Percentiles rank a stretch among this genome's conserved stretches.
These are phyloP conservation scores for Coemansia sp. DNA, from an alignment of 192 early-diverging fungal genomes.

Conservation along the genomic window DNA sequence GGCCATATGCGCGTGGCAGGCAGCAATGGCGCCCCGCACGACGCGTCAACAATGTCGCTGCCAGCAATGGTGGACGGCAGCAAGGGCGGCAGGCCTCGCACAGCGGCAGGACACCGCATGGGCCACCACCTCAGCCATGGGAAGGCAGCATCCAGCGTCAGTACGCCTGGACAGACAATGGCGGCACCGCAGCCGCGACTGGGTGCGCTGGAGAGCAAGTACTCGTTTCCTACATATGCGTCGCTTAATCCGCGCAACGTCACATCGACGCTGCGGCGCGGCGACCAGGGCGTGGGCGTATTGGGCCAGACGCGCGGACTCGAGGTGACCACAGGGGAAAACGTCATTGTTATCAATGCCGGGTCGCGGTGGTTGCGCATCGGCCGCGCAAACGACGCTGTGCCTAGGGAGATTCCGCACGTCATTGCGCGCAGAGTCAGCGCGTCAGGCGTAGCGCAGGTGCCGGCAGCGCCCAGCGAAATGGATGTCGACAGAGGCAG, in stretches of 20 bases:
- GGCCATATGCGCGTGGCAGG: not conserved
- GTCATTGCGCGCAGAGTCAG: constrained; percentile 72
- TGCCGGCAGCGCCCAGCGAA: constrained; percentile 3
- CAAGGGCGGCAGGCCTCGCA: constrained; percentile 8
- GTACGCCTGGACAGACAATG: not conserved
- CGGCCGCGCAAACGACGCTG: constrained; percentile 80
- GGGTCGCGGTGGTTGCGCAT: constrained; percentile 81
- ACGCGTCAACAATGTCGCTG: not conserved
- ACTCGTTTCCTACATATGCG: constrained; percentile 46
- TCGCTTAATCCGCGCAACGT: constrained; percentile 32
- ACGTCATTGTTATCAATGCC: constrained; percentile 84
- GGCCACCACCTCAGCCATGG: not conserved
- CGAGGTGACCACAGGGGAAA: constrained; percentile 49
- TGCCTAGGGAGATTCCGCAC: constrained; percentile 75
- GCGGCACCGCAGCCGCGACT: constrained; percentile 9
- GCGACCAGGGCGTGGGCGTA: constrained; percentile 29
- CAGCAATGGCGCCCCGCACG: not conserved
- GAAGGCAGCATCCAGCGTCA: constrained; percentile 2
- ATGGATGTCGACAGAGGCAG: constrained; percentile 10
- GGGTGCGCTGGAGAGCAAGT: constrained; percentile 33
- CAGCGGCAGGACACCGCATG: not conserved
- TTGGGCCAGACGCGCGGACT: constrained; percentile 4
- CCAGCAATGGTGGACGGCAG: not conserved
- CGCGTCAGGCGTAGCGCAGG: not conserved
- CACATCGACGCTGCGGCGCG: constrained; percentile 36